These are phyloP conservation scores for Lachnellula arida DNA, from an alignment of 2,329 filamentous ascomycete species.

Conservation along the genomic window DNA sequence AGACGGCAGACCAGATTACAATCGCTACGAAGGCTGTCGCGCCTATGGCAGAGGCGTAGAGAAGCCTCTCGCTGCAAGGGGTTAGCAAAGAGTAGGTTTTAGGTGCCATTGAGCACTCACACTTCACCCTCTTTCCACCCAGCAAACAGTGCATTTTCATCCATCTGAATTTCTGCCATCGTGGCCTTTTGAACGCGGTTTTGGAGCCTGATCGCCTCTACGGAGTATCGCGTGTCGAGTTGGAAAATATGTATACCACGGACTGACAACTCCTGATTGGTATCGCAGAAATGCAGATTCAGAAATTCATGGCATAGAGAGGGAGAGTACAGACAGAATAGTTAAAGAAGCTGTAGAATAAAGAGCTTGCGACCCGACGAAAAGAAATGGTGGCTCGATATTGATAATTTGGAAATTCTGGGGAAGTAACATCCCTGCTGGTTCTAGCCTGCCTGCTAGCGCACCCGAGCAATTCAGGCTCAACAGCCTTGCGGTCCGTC, in stretches of 20 bases:
- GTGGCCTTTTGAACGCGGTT: background rate
- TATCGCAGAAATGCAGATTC: background rate
- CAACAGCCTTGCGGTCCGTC: constrained; percentile 8
- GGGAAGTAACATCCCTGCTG: constrained; percentile 21
- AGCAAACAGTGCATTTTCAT: constrained; percentile 11
- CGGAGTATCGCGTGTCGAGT: background rate
- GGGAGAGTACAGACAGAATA: background rate
- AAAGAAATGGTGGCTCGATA: constrained; percentile 1
- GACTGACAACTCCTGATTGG: background rate
- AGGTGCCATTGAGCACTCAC: constrained; percentile 13
- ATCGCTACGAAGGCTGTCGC: constrained; percentile 19
- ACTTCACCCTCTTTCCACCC: constrained; percentile 21
- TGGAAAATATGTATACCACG: background rate
- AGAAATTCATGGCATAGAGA: background rate
- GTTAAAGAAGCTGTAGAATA: background rate
- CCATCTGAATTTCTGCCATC: background rate
- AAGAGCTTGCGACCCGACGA: background rate
- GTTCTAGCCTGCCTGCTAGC: constrained; percentile 2
- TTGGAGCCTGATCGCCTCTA: background rate
- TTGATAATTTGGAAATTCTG: constrained; percentile 18
- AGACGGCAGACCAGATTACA: constrained; percentile 20
- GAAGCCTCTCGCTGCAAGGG: constrained; percentile 17
- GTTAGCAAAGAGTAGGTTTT: background rate
- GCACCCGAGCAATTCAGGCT: constrained; percentile 9
- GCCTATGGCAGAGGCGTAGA: constrained; percentile 17